Percentiles rank a stretch among this genome's conserved stretches.
Conservation (phyloP, 441 rosid species). For the Raphanus hybrid region DNA sequence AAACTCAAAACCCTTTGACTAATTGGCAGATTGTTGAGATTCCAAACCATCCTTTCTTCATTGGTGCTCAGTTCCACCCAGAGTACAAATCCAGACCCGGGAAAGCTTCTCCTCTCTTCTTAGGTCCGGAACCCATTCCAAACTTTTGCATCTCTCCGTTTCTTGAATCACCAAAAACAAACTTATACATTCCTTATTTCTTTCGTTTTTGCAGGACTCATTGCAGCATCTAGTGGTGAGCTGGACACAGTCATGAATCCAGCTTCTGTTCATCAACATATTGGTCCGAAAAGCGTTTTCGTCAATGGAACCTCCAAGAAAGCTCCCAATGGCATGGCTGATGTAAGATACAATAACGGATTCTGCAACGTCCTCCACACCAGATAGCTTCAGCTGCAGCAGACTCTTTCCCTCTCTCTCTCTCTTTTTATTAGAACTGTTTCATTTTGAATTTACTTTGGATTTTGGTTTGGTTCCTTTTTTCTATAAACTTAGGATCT, state of each 20-base stretch:
- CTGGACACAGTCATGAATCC: constrained; percentile 55
- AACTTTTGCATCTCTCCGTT: neutral
- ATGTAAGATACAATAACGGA: constrained; percentile 53
- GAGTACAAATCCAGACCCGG: constrained; percentile 96
- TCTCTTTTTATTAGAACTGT: constrained; percentile 10
- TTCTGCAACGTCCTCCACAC: constrained; percentile 63
- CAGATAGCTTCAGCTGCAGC: constrained; percentile 41
- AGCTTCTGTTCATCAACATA: constrained; percentile 36
- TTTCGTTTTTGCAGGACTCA: constrained; percentile 58
- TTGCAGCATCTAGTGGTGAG: constrained; percentile 83
- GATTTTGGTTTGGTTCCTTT: constrained; percentile 19
- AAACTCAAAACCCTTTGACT: neutral
- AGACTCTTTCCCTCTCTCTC: neutral
- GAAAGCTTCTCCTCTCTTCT: constrained; percentile 83
- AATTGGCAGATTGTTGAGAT: constrained; percentile 75
- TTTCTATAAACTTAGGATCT: constrained; percentile 13
- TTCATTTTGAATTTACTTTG: constrained; percentile 12
- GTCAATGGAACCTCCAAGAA: constrained; percentile 61
- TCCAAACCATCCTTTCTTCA: constrained; percentile 79
- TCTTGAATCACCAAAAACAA: neutral
- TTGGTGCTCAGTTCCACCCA: constrained; percentile 96
- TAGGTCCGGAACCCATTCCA: constrained; percentile 53
- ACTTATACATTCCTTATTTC: neutral
- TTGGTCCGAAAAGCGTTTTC: constrained; percentile 43
- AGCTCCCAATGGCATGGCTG: constrained; percentile 55